Percentiles rank a stretch among this genome's conserved stretches.
phyloP scores from a whole-genome alignment of 2,329 filamentous ascomycete species.

The Aciculosporium take region DNA sequence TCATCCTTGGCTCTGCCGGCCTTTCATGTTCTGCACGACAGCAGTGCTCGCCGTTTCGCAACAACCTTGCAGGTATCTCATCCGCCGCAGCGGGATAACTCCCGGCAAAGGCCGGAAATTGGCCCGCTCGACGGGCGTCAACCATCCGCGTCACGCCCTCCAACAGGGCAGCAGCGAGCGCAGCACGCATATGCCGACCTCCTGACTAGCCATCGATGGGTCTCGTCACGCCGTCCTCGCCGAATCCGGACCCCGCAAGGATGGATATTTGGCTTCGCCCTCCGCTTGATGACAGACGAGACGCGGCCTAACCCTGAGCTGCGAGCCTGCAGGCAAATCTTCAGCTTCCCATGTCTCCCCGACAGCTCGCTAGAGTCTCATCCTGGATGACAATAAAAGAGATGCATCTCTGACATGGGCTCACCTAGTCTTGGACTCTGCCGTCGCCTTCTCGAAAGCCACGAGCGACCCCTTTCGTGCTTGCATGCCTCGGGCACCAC shows the following conservation, averaged over 20 bases:
- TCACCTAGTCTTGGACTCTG: conserved; percentile 39
- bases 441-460: conserved; percentile 51
- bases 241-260: conserved; percentile 58
- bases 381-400: background rate
- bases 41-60: conserved; percentile 57
- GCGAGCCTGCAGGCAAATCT: conserved; percentile 55
- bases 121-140: conserved; percentile 76
- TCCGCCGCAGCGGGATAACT: conserved; percentile 74
- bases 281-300: conserved; percentile 51
- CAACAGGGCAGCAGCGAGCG: conserved; percentile 51
- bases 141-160: conserved; percentile 61
- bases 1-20: conserved; percentile 65
- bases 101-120: conserved; percentile 75
- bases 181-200: conserved; percentile 59
- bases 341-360: conserved; percentile 56
- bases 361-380: no score
- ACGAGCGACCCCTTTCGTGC: conserved; percentile 65
- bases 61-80: conserved; percentile 50
- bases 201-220: conserved; percentile 56
- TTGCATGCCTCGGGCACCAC: conserved; percentile 58
- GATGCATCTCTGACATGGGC: no score
- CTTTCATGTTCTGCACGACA: conserved; percentile 59
- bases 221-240: conserved; percentile 43
- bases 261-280: conserved; percentile 49
- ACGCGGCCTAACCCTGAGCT: conserved; percentile 52